Evolutionary conservation across 2,329 filamentous ascomycete genomes (phyloP), one percentile per base, ranked within the genome.

Genomic region (Trichoderma citrinoviride): DNA sequence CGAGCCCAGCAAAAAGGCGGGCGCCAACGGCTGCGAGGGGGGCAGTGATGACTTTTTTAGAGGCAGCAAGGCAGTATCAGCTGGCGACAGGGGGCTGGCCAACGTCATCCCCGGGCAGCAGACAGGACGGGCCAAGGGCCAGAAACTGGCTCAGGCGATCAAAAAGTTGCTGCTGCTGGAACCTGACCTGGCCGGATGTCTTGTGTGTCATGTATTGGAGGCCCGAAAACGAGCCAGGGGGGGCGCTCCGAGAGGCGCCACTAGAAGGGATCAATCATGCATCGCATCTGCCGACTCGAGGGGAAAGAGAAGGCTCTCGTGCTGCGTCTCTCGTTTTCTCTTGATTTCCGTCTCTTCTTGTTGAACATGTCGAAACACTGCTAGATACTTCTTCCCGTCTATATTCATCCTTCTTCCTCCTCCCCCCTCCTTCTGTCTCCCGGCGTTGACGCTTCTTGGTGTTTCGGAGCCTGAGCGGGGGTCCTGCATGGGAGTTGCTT

Each of bases 21-120:
- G 61, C 61, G 61, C 50, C 61, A 55, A 47, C 43, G 43, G 53
- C 44, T 37, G 33, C 33, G 43, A 52, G 57, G 61, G 57, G 57
- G 57, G 64, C 58, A 58, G 58, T 66, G 64, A 65, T 64, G 43
- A 23, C 25, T 52, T 64, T 60, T 47, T 54, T 37, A 49, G 47
- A 53, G 65, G 52, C 65, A 64, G 53, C 65, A 66, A 66, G 65
- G 64, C 64, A 66, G 64, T 63, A 66, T 66, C 64, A 66, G 64
- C 64, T 66, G 64, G 64, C 29, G 55, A 44, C 57, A 62, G 64
- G 64, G 33, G 64, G 64, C 49, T 46, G 54, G 37, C 44, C 54
- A 52, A 62, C 64, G 64, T 65, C 64, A 65, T 61, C 57, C 64
- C 44, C 33, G 33, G 49, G 40, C 49, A 27, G 50, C 50, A 37